Base-by-base conservation (phyloP, 208 protist genomes). In the Trypanosomatidae sp. region DNA sequence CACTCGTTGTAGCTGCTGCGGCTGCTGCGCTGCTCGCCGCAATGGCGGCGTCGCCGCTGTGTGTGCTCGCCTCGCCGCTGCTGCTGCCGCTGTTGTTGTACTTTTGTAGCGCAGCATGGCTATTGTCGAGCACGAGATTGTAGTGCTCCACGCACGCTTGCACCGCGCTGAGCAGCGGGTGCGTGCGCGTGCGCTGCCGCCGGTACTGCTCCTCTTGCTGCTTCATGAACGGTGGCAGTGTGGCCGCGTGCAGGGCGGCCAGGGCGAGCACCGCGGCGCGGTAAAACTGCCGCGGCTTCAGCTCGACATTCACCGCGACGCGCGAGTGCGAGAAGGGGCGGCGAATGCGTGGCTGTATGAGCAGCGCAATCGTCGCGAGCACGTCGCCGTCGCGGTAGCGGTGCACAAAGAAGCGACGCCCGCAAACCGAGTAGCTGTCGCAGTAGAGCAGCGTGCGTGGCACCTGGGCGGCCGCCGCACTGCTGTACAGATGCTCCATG, bases 261-360 rank as follows among this genome's bases (percentile, higher is more conserved):
- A 83, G 56, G 1, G 56, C 58, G 0, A 48, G 48, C 6, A 83
- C 49, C 15, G 68, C 71, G 33, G 59, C 61, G 33, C 51, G 56
- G 51, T 64, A 88, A 41, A 88, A 88, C 4, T 51, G 43, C 56
- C 43, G 53, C 7, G 78, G 78, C 15, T 66, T 61, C 38, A 83
- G 66, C 53, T 80, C 70, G 21, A 75, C 59, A 30, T 76, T 78
- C 1, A 70, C 64, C 24, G 76, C 41, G 10, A 56, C 56, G 33
- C 77, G 77, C 7, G 69, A 54, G 54, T 71, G 47, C 21, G 77
- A 87, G 52, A 79, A 87, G 3, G 77, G 72, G 25, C 77, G 71
- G 32, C 60, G 65, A 33, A 87, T 71, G 35, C 66, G 68, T 8
- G 77, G 72, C 61, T 76, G 69, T 32, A 82, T 77, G 28, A 88